Percentiles rank a stretch among this genome's conserved stretches.
Conservation (phyloP, 2,329 filamentous ascomycete species). For the Dactylellina leptospora region DNA sequence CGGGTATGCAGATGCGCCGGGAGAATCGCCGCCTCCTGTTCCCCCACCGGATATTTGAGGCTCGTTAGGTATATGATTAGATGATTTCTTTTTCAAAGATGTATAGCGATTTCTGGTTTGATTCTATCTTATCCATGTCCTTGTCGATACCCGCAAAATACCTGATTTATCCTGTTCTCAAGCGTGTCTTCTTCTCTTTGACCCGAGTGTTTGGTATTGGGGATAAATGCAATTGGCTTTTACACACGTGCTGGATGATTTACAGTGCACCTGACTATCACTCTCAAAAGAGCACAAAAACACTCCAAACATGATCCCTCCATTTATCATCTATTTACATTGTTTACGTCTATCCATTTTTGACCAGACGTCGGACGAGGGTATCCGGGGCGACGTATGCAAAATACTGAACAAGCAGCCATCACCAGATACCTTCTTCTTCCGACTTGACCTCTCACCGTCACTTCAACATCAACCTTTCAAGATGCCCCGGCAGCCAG, state of each 20-base stretch:
- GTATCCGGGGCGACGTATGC: too few species aligned
- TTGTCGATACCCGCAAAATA: constrained; percentile 1
- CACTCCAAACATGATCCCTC: not conserved
- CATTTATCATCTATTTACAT: not conserved
- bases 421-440: too few species aligned
- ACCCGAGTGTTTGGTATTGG: not conserved
- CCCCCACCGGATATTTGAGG: not conserved
- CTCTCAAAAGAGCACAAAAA: constrained; percentile 25
- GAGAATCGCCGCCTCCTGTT: not conserved
- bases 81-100: too few species aligned
- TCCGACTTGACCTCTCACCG: not conserved
- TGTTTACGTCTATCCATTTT: too few species aligned
- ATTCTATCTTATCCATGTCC: not conserved
- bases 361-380: too few species aligned
- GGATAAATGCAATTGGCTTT: not conserved
- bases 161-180: not conserved
- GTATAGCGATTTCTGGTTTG: not conserved
- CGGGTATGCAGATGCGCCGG: constrained; percentile 12
- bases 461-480: not conserved
- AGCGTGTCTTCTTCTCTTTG: not conserved
- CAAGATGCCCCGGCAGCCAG: not conserved
- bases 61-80: not conserved
- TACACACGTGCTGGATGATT: not conserved
- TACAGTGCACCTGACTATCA: constrained; percentile 7
- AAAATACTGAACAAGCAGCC: too few species aligned